These are phyloP conservation scores for Barnettozyma sp. DNA, from an alignment of 805 yeast genomes.

Conservation along the genomic window DNA sequence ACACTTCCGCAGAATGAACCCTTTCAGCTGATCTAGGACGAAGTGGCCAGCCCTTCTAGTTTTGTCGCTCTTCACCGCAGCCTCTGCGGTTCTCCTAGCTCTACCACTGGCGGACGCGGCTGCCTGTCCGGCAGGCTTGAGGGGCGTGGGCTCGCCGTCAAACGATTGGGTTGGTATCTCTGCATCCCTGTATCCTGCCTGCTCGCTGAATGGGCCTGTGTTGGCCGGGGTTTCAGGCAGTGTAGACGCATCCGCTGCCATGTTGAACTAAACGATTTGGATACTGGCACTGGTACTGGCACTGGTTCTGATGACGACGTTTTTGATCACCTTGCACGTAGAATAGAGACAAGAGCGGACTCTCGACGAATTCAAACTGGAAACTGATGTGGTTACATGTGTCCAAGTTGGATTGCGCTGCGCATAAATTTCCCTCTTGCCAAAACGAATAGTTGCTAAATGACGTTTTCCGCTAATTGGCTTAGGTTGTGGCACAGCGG, in stretches of 20 bases:
- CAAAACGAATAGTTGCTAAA: too few species aligned
- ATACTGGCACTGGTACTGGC: too few species aligned
- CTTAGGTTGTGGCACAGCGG: too few species aligned
- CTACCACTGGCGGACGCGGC: conserved; percentile 10
- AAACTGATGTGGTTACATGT: too few species aligned
- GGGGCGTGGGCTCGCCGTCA: conserved; percentile 15
- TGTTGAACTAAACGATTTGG: not conserved
- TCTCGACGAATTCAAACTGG: too few species aligned
- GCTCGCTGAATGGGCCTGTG: conserved; percentile 20
- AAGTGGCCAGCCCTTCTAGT: conserved; percentile 24
- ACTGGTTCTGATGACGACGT: too few species aligned
- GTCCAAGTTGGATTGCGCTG: too few species aligned
- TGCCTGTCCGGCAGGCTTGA: conserved; percentile 16
- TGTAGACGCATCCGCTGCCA: conserved; percentile 13
- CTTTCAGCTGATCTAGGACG: conserved; percentile 12
- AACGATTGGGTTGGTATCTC: conserved; percentile 11
- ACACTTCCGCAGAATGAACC: conserved; percentile 4
- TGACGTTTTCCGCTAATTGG: too few species aligned
- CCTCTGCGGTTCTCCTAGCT: conserved; percentile 11
- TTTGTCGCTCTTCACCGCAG: conserved; percentile 18
- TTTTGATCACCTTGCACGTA: too few species aligned
- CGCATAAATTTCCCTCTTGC: too few species aligned
- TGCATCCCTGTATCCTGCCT: conserved; percentile 20
- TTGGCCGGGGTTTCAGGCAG: conserved; percentile 21
- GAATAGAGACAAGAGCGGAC: too few species aligned